Evolutionary conservation across 768 basidiomycete species (phyloP).

Genomic region (Rubroboletus satanas): DNA sequence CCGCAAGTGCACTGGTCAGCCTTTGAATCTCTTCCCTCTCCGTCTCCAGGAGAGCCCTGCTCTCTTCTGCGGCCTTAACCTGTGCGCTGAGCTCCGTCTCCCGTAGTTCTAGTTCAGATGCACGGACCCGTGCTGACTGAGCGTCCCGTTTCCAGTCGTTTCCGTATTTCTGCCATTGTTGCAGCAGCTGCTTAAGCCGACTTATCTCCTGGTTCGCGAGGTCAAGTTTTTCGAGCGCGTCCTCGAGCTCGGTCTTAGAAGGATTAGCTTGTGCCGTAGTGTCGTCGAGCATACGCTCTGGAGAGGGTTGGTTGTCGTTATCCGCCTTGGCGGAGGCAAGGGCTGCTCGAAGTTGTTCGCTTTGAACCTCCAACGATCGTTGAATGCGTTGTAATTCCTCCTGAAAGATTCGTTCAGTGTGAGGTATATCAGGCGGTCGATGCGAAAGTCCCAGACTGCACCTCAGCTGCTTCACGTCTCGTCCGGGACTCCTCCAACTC

Average conservation of each 20-base stretch:
- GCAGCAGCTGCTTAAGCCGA: slow-evolving; percentile 19
- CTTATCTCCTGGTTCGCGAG: slow-evolving; percentile 15
- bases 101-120: slow-evolving; percentile 9
- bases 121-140: slow-evolving; percentile 11
- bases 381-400: slow-evolving; percentile 17
- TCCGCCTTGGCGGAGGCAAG: slow-evolving; percentile 12
- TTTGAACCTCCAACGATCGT: slow-evolving; percentile 14
- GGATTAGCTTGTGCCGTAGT: background rate
- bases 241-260: slow-evolving; percentile 4
- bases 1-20: slow-evolving; percentile 14
- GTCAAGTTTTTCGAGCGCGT: slow-evolving; percentile 8
- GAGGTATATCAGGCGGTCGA: slow-evolving; percentile 3
- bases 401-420: slow-evolving; percentile 12
- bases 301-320: background rate
- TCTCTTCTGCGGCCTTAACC: slow-evolving; percentile 12
- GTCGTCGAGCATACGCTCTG: slow-evolving; percentile 6
- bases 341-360: slow-evolving; percentile 16
- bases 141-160: slow-evolving; percentile 24
- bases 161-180: slow-evolving; percentile 26
- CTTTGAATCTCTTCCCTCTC: slow-evolving; percentile 14
- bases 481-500: slow-evolving; percentile 16
- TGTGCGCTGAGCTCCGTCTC: slow-evolving; percentile 8
- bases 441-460: slow-evolving; percentile 8
- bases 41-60: slow-evolving; percentile 1
- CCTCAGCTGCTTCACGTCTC: slow-evolving; percentile 17